These are phyloP conservation scores for Rhinocladiella mackenziei DNA, from an alignment of 2,329 filamentous ascomycete genomes.

Conservation along the genomic window DNA sequence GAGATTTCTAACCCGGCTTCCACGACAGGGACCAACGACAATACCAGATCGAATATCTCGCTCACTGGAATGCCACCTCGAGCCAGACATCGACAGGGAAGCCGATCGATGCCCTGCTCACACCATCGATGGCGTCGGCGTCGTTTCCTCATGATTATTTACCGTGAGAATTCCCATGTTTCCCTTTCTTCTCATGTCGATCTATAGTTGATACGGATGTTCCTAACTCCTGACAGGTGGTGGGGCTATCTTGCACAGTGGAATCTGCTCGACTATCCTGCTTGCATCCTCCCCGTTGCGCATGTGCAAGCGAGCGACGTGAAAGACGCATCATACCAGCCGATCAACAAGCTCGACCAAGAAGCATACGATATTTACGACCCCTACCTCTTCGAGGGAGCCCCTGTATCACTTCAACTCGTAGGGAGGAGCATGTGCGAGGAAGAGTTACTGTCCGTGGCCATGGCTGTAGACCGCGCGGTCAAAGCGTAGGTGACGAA, in stretches of 20 bases:
- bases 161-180: constrained; percentile 15
- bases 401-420: constrained; percentile 31
- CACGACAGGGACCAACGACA: constrained; percentile 52
- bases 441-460: constrained; percentile 29
- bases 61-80: constrained; percentile 58
- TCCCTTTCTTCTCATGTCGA: neutral
- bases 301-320: constrained; percentile 14
- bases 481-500: no score
- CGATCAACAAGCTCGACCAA: constrained; percentile 5
- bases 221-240: constrained; percentile 23
- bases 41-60: constrained; percentile 56
- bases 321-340: constrained; percentile 5
- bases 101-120: constrained; percentile 50
- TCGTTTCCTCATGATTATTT: constrained; percentile 23
- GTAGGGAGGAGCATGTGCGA: constrained; percentile 30
- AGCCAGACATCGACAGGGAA: constrained; percentile 41
- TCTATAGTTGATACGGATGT: neutral
- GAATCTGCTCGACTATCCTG: constrained; percentile 37
- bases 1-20: constrained; percentile 30
- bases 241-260: constrained; percentile 37
- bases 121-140: constrained; percentile 29
- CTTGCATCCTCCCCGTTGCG: constrained; percentile 32
- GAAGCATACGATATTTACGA: constrained; percentile 5
- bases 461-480: constrained; percentile 31
- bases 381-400: constrained; percentile 27